A percentile compares a stretch with the other conserved stretches of the same genome.
These are phyloP conservation scores for Tilletia walkeri DNA, from an alignment of 1,284 basidiomycete species.

Conservation along the genomic window DNA sequence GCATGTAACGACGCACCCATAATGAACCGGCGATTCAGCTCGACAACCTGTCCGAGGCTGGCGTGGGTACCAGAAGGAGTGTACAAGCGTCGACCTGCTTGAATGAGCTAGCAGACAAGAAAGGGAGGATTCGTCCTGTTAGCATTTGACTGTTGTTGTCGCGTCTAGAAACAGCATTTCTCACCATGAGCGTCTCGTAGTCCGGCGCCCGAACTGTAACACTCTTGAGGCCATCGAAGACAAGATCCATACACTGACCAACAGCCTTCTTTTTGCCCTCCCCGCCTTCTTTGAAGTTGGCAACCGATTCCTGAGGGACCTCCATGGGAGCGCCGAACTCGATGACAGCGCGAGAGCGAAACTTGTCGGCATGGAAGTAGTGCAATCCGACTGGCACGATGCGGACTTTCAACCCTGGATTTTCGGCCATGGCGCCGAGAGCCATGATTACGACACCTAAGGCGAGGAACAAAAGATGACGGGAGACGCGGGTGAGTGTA, in stretches of 20 bases:
- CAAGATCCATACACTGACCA: slow-evolving; percentile 80
- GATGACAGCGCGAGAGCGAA: slow-evolving; percentile 66
- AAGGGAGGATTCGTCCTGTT: not conserved
- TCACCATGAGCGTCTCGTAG: slow-evolving; percentile 93
- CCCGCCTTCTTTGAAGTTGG: slow-evolving; percentile 88
- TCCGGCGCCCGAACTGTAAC: slow-evolving; percentile 95
- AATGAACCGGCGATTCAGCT: slow-evolving; percentile 89
- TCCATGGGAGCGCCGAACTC: slow-evolving; percentile 92
- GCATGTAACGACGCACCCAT: slow-evolving; percentile 57
- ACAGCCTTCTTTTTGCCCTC: slow-evolving; percentile 86
- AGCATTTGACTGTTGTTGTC: too few species aligned
- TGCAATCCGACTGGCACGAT: slow-evolving; percentile 55
- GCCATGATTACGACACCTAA: slow-evolving; percentile 55
- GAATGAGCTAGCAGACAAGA: slow-evolving; percentile 68
- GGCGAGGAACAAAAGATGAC: not conserved
- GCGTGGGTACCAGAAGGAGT: slow-evolving; percentile 87
- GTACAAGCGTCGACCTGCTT: slow-evolving; percentile 91
- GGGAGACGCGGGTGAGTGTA: not conserved
- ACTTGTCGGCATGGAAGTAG: slow-evolving; percentile 56
- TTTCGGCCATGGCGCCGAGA: slow-evolving; percentile 55
- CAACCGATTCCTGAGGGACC: slow-evolving; percentile 79
- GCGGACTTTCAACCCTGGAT: slow-evolving; percentile 47
- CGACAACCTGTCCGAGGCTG: slow-evolving; percentile 92
- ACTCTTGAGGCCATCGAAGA: slow-evolving; percentile 94
- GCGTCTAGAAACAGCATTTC: not conserved